Base-by-base conservation (phyloP, 257 asterid species). In the Penstemon davidsonii region DNA sequence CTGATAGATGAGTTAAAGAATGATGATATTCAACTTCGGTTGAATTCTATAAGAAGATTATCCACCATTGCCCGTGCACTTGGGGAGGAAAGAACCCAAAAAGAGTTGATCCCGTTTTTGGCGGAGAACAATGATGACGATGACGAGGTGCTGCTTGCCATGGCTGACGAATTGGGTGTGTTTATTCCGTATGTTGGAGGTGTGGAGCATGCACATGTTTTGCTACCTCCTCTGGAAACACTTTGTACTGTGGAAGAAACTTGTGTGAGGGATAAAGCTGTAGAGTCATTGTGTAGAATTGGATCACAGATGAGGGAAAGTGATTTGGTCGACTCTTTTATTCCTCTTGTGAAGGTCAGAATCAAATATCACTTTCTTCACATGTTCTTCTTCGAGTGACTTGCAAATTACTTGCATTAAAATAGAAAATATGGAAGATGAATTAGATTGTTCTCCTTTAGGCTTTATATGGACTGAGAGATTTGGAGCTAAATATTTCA, bases 51-150 rank as follows among this genome's bases (percentile, higher is more conserved):
- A 25, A 83, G 92, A 5, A 73, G 87, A 51, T 77, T 88, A 12
- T 82, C 86, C 47, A 88, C 92, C 10, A 88, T 88, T 60, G 92
- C 95, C 7, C 88, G 88, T 3, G 95, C 92, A 11, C 92, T 88
- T 7, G 95, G 95, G 33, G 92, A 79, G 73, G 95, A 88, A 56
- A 75, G 95, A 70, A 84, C 95, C 7, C 69, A 92, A 38, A 88
- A 88, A 62, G 95, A 88, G 79, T 66, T 88, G 72, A 85, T 88
- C 60, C 95, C 92, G 0, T 88, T 88, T 72, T 12, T 88, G 46
- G 77, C 85, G 15, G 92, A 88, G 68, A 88, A 85, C 71, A 77
- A 68, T 55, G 87, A 86, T 18, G 86, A 86, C 8, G 92, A 86
- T 66, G 81, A 79, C n/a, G 87, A 83, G 64, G 88, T 81, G 52